phyloP scores from a whole-genome alignment of 1,139 yeast species.

The Arxiozyma telluris region DNA sequence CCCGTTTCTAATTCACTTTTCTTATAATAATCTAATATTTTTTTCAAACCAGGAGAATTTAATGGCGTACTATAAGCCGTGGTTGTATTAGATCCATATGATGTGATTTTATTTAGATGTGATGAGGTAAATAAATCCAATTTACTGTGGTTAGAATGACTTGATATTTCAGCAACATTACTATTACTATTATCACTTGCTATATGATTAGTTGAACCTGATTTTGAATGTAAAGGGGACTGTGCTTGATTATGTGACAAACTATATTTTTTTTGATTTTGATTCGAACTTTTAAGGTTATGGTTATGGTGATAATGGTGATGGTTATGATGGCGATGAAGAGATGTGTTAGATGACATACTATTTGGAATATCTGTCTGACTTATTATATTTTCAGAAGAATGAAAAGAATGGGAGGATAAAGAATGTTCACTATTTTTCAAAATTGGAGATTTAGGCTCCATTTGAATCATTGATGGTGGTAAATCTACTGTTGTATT shows the following conservation, averaged over 20 bases:
- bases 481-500: constrained; percentile 36
- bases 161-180: background rate
- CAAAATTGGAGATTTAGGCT: constrained; percentile 62
- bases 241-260: background rate
- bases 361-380: constrained; percentile 19
- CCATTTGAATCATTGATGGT: constrained; percentile 59
- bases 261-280: background rate
- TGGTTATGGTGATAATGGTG: constrained; percentile 1
- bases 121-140: constrained; percentile 23
- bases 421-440: constrained; percentile 28
- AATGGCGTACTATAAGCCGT: constrained; percentile 27
- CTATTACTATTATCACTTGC: background rate
- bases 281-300: background rate
- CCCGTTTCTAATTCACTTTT: background rate
- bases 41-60: constrained; percentile 24
- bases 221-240: background rate
- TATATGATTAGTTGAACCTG: background rate
- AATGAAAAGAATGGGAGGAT: constrained; percentile 18
- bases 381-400: constrained; percentile 27
- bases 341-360: constrained; percentile 5
- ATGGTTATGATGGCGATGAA: constrained; percentile 9
- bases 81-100: constrained; percentile 21
- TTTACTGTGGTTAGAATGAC: constrained; percentile 6
- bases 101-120: constrained; percentile 26
- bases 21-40: background rate